These are phyloP conservation scores for Candida ficus DNA, from an alignment of 805 yeast genomes.

Conservation along the genomic window DNA sequence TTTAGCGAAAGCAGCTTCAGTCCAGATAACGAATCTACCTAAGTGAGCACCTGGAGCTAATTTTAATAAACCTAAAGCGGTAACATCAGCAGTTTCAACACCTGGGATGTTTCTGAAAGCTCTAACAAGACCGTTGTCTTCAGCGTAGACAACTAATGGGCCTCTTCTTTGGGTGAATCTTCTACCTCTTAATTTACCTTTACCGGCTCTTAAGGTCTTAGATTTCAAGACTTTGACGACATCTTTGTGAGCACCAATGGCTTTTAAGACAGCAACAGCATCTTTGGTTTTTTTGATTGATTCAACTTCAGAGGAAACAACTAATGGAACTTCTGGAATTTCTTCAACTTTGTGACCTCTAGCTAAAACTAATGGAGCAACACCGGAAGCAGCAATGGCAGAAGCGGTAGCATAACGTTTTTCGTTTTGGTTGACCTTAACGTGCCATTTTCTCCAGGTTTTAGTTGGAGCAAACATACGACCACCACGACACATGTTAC, in stretches of 20 bases:
- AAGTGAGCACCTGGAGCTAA: slow-evolving; percentile 99
- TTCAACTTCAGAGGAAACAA: slow-evolving; percentile 91
- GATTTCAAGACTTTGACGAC: slow-evolving; percentile 97
- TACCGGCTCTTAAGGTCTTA: slow-evolving; percentile 99
- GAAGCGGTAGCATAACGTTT: slow-evolving; percentile 99
- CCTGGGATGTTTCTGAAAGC: slow-evolving; percentile 99
- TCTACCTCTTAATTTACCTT: slow-evolving; percentile 99
- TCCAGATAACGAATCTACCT: slow-evolving; percentile 99
- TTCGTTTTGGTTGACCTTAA: slow-evolving; percentile 99
- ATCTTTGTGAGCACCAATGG: slow-evolving; percentile 98
- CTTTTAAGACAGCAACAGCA: slow-evolving; percentile 96
- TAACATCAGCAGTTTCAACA: slow-evolving; percentile 94
- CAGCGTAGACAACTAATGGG: slow-evolving; percentile 96
- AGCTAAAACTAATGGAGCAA: slow-evolving; percentile 96
- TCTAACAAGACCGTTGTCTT: slow-evolving; percentile 96
- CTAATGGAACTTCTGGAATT: slow-evolving; percentile 97
- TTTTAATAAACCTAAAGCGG: slow-evolving; percentile 91
- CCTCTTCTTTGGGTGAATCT: slow-evolving; percentile 99
- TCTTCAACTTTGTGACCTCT: slow-evolving; percentile 99
- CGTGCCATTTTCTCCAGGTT: slow-evolving; percentile 99
- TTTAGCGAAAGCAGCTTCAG: slow-evolving; percentile 95
- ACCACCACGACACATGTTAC: slow-evolving; percentile 99
- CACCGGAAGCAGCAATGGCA: slow-evolving; percentile 98
- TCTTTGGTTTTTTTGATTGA: slow-evolving; percentile 95
- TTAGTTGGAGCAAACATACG: slow-evolving; percentile 99